Conservation (phyloP, 2,329 filamentous ascomycete species). For the Pseudogymnoascus sp. region DNA sequence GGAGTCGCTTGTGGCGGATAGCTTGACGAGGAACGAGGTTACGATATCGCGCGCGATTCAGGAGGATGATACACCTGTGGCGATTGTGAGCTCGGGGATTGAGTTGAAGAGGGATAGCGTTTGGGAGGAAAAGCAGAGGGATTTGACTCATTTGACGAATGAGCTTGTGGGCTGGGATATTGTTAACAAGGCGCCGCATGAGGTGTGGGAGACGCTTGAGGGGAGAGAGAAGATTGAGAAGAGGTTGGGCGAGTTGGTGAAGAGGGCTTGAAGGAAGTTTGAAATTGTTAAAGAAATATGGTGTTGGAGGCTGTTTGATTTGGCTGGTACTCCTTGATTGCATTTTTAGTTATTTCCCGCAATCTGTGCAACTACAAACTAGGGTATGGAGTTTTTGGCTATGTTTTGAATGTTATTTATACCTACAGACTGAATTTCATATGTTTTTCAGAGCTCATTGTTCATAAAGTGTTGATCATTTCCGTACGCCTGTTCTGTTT, state of each 20-base stretch:
- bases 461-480: conserved; percentile 7
- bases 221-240: conserved; percentile 72
- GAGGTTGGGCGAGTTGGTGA: conserved; percentile 62
- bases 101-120: conserved; percentile 55
- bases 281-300: background rate
- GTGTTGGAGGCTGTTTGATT: background rate
- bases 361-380: background rate
- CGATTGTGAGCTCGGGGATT: conserved; percentile 73
- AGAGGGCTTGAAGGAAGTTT: background rate
- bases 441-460: background rate
- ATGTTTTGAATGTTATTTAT: conserved; percentile 1
- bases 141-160: conserved; percentile 70
- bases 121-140: conserved; percentile 81
- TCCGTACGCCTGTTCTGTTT: conserved; percentile 1
- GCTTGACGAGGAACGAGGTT: conserved; percentile 77
- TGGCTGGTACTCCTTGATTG: background rate
- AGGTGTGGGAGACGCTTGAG: conserved; percentile 71
- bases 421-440: background rate
- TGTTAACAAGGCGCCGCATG: conserved; percentile 73
- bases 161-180: conserved; percentile 80
- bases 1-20: conserved; percentile 80
- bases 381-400: background rate
- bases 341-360: too few relatives aligned
- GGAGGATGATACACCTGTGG: conserved; percentile 63
- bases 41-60: conserved; percentile 72